Evolutionary conservation across 306 rosid genomes (phyloP), one percentile per base, ranked within the genome.

Genomic region (Psophocarpus tetragonolobus): DNA sequence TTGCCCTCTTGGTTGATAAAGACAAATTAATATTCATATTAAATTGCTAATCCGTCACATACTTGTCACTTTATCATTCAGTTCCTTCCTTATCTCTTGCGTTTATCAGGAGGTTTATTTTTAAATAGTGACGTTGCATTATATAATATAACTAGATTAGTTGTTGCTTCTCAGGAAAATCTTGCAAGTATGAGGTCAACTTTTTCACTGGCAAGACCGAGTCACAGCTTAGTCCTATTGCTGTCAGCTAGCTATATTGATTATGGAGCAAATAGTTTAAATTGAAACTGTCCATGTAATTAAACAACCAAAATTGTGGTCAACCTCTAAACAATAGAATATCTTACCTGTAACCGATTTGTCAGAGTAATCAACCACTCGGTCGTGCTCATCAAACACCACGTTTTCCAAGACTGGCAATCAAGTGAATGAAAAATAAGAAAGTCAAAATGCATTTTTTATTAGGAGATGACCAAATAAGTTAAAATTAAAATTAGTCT

Each of bases 331-430:
- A 44, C 53, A 67, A 75, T 66, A 20, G 53, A 21, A 29, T 13
- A 29, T 11, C 27, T 20, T 87, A 91, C 98, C 96, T 66, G 98
- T 94, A 44, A 94, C 98, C 17, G 91, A 90, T 64, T 87, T 94
- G 85, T 94, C 98, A 0, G 84, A n/a, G 78, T 83, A 94, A 80
- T 94, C 98, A 54, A 94, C 94, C 48, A 90, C 97, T 29, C 96
- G 78, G 21, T 86, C 81, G 76, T 91, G 87, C 85, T 91, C 97
- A 65, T 94, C 97, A 62, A 94, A 87, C 84, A 94, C 97, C 73
- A 94, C 93, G 53, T 94, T 94, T 85, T 94, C 97, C 75, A 94
- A 58, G 9, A 94, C 98, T 93, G 91, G n/a, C 32, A 51, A 48
- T 18, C 26, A 62, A 4, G 4, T 9, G 41, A 50, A 51, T 76